phyloP scores from a whole-genome alignment of 2,329 filamentous ascomycete genomes.

The Paecilomyces formosus region DNA sequence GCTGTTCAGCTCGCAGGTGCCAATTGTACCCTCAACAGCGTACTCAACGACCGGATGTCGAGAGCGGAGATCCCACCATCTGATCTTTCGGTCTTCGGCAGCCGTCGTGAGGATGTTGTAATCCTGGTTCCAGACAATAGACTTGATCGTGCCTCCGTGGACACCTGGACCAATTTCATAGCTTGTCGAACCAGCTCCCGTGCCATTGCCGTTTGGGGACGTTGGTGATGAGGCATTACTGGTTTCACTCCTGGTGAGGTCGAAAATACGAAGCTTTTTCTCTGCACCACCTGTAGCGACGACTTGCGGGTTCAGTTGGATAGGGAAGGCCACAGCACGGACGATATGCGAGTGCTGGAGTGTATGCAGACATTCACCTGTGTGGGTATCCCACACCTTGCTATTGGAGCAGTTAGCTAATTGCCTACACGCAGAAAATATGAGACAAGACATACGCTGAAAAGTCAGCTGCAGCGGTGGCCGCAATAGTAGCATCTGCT shows the following conservation, averaged over 20 bases:
- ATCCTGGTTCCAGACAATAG: slow-evolving; percentile 87
- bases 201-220: slow-evolving; percentile 24
- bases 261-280: slow-evolving; percentile 93
- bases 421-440: slow-evolving; percentile 2
- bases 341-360: slow-evolving; percentile 94
- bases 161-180: slow-evolving; percentile 83
- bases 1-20: slow-evolving; percentile 81
- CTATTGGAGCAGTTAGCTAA: slow-evolving; percentile 42
- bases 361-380: slow-evolving; percentile 78
- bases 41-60: slow-evolving; percentile 69
- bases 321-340: slow-evolving; percentile 81
- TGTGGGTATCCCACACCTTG: slow-evolving; percentile 96
- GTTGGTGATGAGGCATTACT: slow-evolving; percentile 32
- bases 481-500: slow-evolving; percentile 77
- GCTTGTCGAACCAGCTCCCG: slow-evolving; percentile 44
- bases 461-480: slow-evolving; percentile 93
- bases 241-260: slow-evolving; percentile 56
- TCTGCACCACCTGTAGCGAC: slow-evolving; percentile 91
- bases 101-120: slow-evolving; percentile 86
- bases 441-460: slow-evolving; percentile 59
- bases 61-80: slow-evolving; percentile 87
- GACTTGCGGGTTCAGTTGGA: slow-evolving; percentile 67
- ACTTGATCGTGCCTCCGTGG: slow-evolving; percentile 86
- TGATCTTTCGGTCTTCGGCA: slow-evolving; percentile 79
- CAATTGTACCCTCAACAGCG: slow-evolving; percentile 74